Evolutionary conservation across 768 basidiomycete species (phyloP).

Genomic region (Agrocybe praecox): DNA sequence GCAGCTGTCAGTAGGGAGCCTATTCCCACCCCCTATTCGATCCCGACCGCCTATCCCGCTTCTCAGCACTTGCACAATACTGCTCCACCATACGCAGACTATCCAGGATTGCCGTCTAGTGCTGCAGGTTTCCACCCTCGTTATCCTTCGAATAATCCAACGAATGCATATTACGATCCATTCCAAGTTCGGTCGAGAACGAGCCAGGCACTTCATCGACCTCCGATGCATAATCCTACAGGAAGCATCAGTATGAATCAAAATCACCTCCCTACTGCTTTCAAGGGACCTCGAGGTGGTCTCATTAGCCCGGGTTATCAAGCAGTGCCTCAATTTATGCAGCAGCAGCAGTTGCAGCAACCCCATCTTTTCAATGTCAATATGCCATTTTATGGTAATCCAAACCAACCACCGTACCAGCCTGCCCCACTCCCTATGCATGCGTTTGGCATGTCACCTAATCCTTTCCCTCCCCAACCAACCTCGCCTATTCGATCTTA

Average conservation of each 20-base stretch:
- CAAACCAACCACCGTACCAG: slow-evolving; percentile 9
- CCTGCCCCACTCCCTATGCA: slow-evolving; percentile 7
- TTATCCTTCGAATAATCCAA: slow-evolving; percentile 7
- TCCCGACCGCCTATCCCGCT: slow-evolving; percentile 23
- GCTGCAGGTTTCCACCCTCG: slow-evolving; percentile 20
- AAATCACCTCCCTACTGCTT: slow-evolving; percentile 45
- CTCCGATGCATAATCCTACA: slow-evolving; percentile 28
- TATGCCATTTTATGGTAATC: slow-evolving; percentile 8
- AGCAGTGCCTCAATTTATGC: slow-evolving; percentile 15
- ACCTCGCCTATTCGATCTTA: slow-evolving; percentile 14
- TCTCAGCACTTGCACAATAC: slow-evolving; percentile 25
- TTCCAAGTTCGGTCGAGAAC: slow-evolving; percentile 51
- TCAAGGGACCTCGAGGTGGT: slow-evolving; percentile 35
- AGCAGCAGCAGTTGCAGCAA: slow-evolving; percentile 15
- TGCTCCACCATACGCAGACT: slow-evolving; percentile 33
- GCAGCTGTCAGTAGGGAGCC: slow-evolving; percentile 21
- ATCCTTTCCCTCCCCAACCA: slow-evolving; percentile 7
- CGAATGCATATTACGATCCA: slow-evolving; percentile 24
- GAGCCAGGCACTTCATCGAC: slow-evolving; percentile 44
- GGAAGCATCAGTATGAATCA: slow-evolving; percentile 55
- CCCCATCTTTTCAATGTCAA: slow-evolving; percentile 6
- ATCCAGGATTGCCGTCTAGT: slow-evolving; percentile 15
- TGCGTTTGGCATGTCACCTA: slow-evolving; percentile 5
- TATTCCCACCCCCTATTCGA: slow-evolving; percentile 8
- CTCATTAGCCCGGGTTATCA: slow-evolving; percentile 19